These are phyloP conservation scores for Amanita pseudoporphyria DNA, from an alignment of 768 basidiomycete genomes.

Conservation along the genomic window DNA sequence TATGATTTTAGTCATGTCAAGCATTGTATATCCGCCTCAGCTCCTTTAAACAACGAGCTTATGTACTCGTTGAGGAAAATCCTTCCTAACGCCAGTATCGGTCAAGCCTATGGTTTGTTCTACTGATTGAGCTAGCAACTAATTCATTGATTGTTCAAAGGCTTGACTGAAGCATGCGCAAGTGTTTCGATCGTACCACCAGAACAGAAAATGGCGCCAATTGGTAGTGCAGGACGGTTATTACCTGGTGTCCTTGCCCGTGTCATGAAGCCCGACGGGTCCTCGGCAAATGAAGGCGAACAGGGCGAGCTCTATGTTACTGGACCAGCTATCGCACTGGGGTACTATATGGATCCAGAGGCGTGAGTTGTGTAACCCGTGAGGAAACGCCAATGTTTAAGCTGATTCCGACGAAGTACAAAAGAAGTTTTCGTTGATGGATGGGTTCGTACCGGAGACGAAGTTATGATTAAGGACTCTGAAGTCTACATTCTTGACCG, in stretches of 20 bases:
- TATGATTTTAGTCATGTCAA: slow-evolving; percentile 44
- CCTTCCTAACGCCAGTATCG: slow-evolving; percentile 50
- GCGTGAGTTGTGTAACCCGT: slow-evolving; percentile 28
- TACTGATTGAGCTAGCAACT: slow-evolving; percentile 32
- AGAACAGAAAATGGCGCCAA: slow-evolving; percentile 32
- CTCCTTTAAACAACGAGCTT: no score
- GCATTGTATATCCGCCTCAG: slow-evolving; percentile 49
- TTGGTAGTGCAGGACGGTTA: slow-evolving; percentile 50
- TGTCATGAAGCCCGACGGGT: no score
- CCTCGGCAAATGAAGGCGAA: no score
- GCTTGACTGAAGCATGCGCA: no score
- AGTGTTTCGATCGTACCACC: slow-evolving; percentile 38
- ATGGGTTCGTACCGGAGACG: no score
- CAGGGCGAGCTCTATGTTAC: slow-evolving; percentile 52
- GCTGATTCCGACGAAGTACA: slow-evolving; percentile 25
- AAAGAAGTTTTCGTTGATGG: no score
- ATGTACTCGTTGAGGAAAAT: slow-evolving; percentile 31
- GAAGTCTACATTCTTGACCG: no score
- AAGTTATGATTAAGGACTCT: no score
- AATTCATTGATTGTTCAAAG: no score
- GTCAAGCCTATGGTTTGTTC: slow-evolving; percentile 50
- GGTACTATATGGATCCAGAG: no score
- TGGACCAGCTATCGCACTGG: slow-evolving; percentile 50
- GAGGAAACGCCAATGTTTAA: background rate
- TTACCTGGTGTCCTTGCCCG: slow-evolving; percentile 47